phyloP scores from a whole-genome alignment of 176 grass and related monocot genomes.

The Musa troglodytarum region DNA sequence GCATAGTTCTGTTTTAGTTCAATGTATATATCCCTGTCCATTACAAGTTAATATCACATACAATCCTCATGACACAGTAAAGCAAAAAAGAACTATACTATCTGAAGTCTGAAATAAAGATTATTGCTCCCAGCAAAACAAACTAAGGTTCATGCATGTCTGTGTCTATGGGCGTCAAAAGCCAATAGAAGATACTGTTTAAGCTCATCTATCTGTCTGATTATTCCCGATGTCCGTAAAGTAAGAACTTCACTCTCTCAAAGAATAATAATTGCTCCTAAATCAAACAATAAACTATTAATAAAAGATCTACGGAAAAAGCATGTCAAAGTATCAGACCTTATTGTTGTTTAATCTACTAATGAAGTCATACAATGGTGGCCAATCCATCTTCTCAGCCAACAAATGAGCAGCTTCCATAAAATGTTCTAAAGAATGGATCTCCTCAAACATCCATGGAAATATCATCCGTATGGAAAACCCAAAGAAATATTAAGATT shows the following conservation, averaged over 20 bases:
- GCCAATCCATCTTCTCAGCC: slow-evolving; percentile 67
- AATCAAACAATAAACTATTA: background rate
- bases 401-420: slow-evolving; percentile 78
- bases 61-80: background rate
- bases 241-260: too few relatives aligned
- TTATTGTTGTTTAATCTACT: slow-evolving; percentile 62
- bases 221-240: too few relatives aligned
- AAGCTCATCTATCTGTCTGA: too few relatives aligned
- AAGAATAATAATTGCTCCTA: too few relatives aligned
- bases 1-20: background rate
- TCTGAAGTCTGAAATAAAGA: too few relatives aligned
- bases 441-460: slow-evolving; percentile 82
- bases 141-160: too few relatives aligned
- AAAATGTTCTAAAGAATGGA: slow-evolving; percentile 46
- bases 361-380: slow-evolving; percentile 50
- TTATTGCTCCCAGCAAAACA: too few relatives aligned
- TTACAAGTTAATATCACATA: background rate
- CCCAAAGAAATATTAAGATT: background rate
- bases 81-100: background rate
- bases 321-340: slow-evolving; percentile 26
- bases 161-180: too few relatives aligned
- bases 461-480: slow-evolving; percentile 52
- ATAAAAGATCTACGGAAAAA: background rate
- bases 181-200: too few relatives aligned
- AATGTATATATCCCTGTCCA: background rate